phyloP scores from a whole-genome alignment of 352 stramenopile genomes.

The Pseudoperonospora humuli region DNA sequence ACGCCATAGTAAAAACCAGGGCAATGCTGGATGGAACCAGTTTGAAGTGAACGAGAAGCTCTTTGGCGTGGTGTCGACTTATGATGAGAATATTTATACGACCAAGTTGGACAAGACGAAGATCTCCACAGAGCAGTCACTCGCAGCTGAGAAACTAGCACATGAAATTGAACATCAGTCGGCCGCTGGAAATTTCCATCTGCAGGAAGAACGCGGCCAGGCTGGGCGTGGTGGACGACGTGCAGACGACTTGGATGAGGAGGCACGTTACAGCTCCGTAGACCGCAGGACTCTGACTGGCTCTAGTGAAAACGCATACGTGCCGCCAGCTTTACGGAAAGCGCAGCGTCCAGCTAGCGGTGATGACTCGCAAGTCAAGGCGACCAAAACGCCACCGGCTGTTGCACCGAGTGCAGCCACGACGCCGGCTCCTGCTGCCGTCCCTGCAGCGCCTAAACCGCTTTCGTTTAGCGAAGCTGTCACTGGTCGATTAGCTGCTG shows the following conservation, averaged over 20 bases:
- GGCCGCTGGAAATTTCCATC: constrained; percentile 87
- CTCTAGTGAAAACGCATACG: constrained; percentile 37
- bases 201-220: constrained; percentile 91
- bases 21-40: constrained; percentile 87
- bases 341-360: constrained; percentile 32
- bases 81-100: constrained; percentile 98
- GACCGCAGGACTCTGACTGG: constrained; percentile 25
- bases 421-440: background rate
- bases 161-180: constrained; percentile 91
- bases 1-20: constrained; percentile 30
- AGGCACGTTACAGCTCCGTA: constrained; percentile 94
- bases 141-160: constrained; percentile 89
- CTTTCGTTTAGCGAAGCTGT: constrained; percentile 71
- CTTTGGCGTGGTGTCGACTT: constrained; percentile 93
- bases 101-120: constrained; percentile 92
- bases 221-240: constrained; percentile 18
- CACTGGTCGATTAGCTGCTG: constrained; percentile 30
- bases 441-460: constrained; percentile 30
- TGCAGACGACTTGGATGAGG: constrained; percentile 84
- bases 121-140: constrained; percentile 84
- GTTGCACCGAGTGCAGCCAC: background rate
- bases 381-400: constrained; percentile 5
- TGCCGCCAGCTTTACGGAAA: constrained; percentile 60
- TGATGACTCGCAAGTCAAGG: constrained; percentile 19
- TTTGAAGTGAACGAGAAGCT: constrained; percentile 95